Base-by-base conservation (phyloP, 768 basidiomycete species). In the Suillus americanus region DNA sequence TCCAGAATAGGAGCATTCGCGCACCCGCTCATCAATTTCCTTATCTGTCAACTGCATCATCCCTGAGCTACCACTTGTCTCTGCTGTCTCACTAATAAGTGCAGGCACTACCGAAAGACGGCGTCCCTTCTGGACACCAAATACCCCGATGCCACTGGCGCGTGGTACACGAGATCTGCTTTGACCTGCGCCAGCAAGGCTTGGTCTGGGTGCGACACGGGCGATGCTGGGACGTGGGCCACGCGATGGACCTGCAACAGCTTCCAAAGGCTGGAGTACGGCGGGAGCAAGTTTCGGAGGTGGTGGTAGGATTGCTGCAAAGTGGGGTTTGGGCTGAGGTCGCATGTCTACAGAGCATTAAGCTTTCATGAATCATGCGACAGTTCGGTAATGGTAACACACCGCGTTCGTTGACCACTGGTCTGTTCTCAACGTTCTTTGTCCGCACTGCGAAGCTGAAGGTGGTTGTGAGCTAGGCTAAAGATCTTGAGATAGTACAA, bases 341-440 rank as follows among this genome's bases (percentile, higher is more conserved):
- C 84, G 85, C 66, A 83, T 86, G 67, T 89, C 89, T 89, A 64
- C 28, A 25, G 9, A 61, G 14, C 18, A 20, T 59, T 59, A 28
- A 20, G n/a, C 33, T 37, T 6, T 35, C 16, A n/a, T 25, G 37
- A 35, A 60, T 23, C 9, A 63, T 37, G 10, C 7, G 59, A 41
- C 13, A 23, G 5, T 41, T 59, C 16, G 40, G 57, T 20, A 28
- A 56, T 54, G 60, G 37, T 14, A 45, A 74, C 81, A 16, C 71
- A 89, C 92, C 91, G 66, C 86, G 87, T 69, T 93, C 90, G 67
- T 93, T 91, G 33, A 93, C 81, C 28, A 89, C 85, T 2, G 89
- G 89, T 65, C 87, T 89, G 72, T 94, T 95, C 79, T 94, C 92
- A 3, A 95, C 79, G 68, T 94, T 90, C 82, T 93, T 93, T 23